phyloP scores from a whole-genome alignment of 1,284 basidiomycete genomes.

The Mycena citricolor region DNA sequence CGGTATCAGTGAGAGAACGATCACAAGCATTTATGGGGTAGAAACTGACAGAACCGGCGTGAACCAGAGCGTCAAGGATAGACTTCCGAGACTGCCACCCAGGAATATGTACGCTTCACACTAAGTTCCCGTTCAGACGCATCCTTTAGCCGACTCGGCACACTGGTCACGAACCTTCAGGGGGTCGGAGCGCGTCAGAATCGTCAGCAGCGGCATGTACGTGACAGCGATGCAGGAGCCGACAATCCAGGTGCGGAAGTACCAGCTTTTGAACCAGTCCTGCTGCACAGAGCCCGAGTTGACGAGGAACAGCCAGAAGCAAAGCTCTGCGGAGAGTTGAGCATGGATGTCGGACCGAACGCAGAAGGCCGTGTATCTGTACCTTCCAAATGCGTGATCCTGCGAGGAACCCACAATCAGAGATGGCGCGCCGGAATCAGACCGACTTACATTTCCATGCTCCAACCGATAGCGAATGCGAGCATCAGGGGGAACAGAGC shows the following conservation, averaged over 20 bases:
- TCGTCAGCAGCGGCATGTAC: constrained; percentile 68
- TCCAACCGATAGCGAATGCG: constrained; percentile 63
- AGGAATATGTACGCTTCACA: constrained; percentile 69
- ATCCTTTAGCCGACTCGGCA: neutral
- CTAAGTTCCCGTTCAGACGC: constrained; percentile 34
- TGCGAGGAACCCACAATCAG: constrained; percentile 29
- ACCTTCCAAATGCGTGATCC: constrained; percentile 80
- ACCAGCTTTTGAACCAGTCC: constrained; percentile 73
- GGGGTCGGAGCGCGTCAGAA: constrained; percentile 56
- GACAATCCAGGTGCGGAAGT: constrained; percentile 68
- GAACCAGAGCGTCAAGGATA: constrained; percentile 69
- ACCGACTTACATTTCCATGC: constrained; percentile 65
- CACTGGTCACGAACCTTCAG: constrained; percentile 46
- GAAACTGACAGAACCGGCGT: constrained; percentile 59
- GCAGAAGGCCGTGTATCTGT: constrained; percentile 15
- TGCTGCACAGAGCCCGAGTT: constrained; percentile 58
- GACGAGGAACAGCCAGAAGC: constrained; percentile 80
- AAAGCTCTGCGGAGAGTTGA: constrained; percentile 53
- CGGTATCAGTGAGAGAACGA: constrained; percentile 21
- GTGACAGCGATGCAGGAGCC: constrained; percentile 61
- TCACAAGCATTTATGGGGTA: neutral
- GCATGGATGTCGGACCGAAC: neutral
- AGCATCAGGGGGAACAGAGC: constrained; percentile 65
- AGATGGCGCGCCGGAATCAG: neutral
- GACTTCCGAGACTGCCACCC: constrained; percentile 64